These are phyloP conservation scores for Xylariaceae sp. DNA, from an alignment of 2,329 filamentous ascomycete species.

Conservation along the genomic window DNA sequence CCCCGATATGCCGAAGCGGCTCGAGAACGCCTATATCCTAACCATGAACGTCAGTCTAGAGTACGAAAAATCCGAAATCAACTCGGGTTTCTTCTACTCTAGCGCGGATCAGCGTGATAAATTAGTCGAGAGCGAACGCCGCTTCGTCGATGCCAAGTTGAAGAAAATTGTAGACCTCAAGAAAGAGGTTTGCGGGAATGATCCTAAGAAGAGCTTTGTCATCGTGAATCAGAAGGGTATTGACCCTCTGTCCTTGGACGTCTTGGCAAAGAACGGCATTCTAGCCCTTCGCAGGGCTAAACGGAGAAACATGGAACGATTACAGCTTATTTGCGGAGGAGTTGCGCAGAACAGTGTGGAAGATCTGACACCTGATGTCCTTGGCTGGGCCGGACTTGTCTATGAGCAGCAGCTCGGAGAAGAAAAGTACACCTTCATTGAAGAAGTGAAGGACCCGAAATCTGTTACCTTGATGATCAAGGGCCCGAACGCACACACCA, in stretches of 20 bases:
- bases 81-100: constrained; percentile 98
- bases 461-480: constrained; percentile 97
- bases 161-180: constrained; percentile 97
- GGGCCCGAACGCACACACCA: constrained; percentile 94
- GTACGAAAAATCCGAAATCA: constrained; percentile 99
- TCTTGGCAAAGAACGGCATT: constrained; percentile 97
- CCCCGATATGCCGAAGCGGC: constrained; percentile 94
- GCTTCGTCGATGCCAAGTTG: constrained; percentile 93
- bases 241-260: constrained; percentile 90
- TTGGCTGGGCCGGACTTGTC: constrained; percentile 93
- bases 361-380: constrained; percentile 77
- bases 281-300: constrained; percentile 91
- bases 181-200: constrained; percentile 92
- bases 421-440: constrained; percentile 98
- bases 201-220: constrained; percentile 92
- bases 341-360: constrained; percentile 93
- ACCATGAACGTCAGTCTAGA: constrained; percentile 95
- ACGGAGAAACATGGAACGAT: constrained; percentile 96
- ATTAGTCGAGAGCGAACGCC: constrained; percentile 92
- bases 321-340: constrained; percentile 92
- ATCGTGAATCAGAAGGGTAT: constrained; percentile 99
- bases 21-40: constrained; percentile 93
- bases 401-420: constrained; percentile 97
- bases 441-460: constrained; percentile 98
- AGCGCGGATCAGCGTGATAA: constrained; percentile 96